Evolutionary conservation across 1,284 basidiomycete species (phyloP), one percentile per base, ranked within the genome.

Genomic region (Fomes fomentarius): DNA sequence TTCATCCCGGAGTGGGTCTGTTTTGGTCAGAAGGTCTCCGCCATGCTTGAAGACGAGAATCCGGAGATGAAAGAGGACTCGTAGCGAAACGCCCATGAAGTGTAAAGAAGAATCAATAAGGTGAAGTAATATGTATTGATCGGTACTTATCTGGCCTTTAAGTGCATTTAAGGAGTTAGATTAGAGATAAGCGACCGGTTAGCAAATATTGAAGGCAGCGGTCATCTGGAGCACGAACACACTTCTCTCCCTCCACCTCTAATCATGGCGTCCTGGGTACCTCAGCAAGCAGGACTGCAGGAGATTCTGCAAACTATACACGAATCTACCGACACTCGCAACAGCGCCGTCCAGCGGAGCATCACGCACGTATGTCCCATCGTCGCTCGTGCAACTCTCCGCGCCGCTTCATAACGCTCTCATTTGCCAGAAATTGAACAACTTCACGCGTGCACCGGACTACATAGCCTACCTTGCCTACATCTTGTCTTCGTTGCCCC

Each of bases 401-500:
- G 43, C 50, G 50, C 47, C 44, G 51, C 48, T 55, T 58, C 59
- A 61, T 61, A 48, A 43, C 28, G 22, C 50, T 45, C 41, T 56
- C 47, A 41, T 64, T 57, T 55, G 42, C 40, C 68, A 96, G 93
- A 94, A 94, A 83, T 82, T 96, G 57, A 93, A 93, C 70, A 84
- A 81, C 63, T 95, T 96, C 73, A 91, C 92, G 71, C 85, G 85
- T 67, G 86, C 89, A 56, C 92, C 94, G 50, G 94, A 96, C 74
- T 99, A 98, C 73, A 91, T 96, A 60, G 95, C 91, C 62, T 99
- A 99, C 82, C 87, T 99, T 57, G 92, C 92, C 40, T 94, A 96
- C 72, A 94, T 98, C 74, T 84, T 97, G 59, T 88, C 91, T 46
- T 81, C 83, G 42, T 74, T 93, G 78, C 80, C 87, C 1, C 79